Evolutionary conservation across 768 basidiomycete species (phyloP).

Genomic region (Leccinum disarticulatum): DNA sequence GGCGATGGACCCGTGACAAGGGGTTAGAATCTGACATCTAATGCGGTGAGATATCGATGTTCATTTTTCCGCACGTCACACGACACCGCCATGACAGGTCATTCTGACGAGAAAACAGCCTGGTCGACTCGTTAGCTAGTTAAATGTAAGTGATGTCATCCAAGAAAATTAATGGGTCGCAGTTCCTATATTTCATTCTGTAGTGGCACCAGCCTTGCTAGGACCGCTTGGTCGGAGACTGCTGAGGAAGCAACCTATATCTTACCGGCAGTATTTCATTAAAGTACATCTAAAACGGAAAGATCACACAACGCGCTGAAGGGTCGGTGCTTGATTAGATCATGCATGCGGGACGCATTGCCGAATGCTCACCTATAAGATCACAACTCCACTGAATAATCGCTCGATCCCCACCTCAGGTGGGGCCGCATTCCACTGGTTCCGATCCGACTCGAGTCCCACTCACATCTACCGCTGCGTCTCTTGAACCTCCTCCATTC

Average conservation of each 20-base stretch:
- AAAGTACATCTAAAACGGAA: conserved; percentile 10
- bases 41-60: neutral
- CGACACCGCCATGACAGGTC: neutral
- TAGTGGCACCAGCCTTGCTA: neutral
- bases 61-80: neutral
- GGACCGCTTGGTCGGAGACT: neutral
- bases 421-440: conserved; percentile 9
- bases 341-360: neutral
- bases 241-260: neutral
- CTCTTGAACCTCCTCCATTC: conserved; percentile 7
- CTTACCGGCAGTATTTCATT: conserved; percentile 1
- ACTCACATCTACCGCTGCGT: neutral
- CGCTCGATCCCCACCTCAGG: conserved; percentile 15
- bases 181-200: conserved; percentile 4
- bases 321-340: conserved; percentile 9
- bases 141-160: conserved; percentile 15
- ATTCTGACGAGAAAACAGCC: neutral
- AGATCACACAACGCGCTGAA: conserved; percentile 6
- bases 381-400: conserved; percentile 5
- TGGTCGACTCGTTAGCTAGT: neutral
- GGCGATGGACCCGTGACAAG: neutral
- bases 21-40: neutral
- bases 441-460: conserved; percentile 5
- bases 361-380: conserved; percentile 15
- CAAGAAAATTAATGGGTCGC: neutral